Base-by-base conservation (phyloP, 805 yeast species). In the Candida xyloterini region DNA sequence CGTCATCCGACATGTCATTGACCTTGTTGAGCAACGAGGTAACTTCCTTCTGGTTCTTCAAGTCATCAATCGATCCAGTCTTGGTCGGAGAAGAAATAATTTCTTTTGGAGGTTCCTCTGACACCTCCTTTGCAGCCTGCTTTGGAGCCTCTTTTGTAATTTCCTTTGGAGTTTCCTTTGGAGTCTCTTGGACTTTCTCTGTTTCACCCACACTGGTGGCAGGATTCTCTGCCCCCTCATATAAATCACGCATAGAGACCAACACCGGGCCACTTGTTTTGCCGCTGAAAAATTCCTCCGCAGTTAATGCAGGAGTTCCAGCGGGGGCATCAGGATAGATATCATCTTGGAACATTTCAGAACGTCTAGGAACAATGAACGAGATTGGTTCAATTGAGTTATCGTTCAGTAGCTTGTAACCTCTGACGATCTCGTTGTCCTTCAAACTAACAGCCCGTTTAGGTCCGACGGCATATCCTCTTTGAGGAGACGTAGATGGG, bases 401-500 rank as follows among this genome's bases (percentile, higher is more conserved):
- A 65, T 93, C 98, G 51, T 82, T 83, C 22, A 87, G 85, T n/a
- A 95, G 81, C 68, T 93, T 93, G 70, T 73, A 93, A 30, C 84
- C 78, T 55, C 78, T 79, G 42, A 87, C 71, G 29, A 93, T 79
- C 65, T 93, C 99, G 59, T 87, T 90, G 27, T 86, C 93, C 47
- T 77, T 76, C 27, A 88, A 75, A 52, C 82, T 81, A 8, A 90
- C 90, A 13, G 77, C 71, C 50, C 86, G 72, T 60, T 88, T 88
- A 38, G 99, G 98, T 10, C 91, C 78, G 34, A 84, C 75, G 0
- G 96, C 95, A 59, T 91, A 81, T 1, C 99, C 99, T 63, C 99
- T 84, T 71, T 93, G 99, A 2, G 99, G 93, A 24, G 87, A 95
- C 2, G 80, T 76, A 3, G 97, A 88, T 45, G 81, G 81, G 62